Evolutionary conservation across 306 rosid genomes (phyloP).

Genomic region (Neltuma alba): DNA sequence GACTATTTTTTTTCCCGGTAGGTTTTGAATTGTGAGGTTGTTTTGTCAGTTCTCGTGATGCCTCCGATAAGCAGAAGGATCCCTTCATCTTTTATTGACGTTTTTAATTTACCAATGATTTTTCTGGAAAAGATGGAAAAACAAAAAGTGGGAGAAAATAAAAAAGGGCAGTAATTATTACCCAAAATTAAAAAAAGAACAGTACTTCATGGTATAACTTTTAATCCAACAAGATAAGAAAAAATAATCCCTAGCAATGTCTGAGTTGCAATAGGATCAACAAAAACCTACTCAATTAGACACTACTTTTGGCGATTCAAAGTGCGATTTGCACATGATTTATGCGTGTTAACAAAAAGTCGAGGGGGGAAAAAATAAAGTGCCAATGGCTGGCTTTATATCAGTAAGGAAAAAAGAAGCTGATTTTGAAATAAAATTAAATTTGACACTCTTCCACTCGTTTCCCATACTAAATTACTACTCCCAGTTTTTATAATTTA

Average conservation of each 20-base stretch:
- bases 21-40: background rate
- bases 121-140: background rate
- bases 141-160: background rate
- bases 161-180: too few relatives aligned
- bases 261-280: slow-evolving; percentile 19
- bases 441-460: background rate
- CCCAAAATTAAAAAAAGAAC: background rate
- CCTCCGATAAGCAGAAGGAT: background rate
- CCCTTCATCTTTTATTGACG: background rate
- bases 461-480: background rate
- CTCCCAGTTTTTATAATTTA: too few relatives aligned
- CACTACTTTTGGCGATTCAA: background rate
- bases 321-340: slow-evolving; percentile 3
- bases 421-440: background rate
- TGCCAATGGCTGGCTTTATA: too few relatives aligned
- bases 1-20: background rate
- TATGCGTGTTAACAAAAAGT: too few relatives aligned
- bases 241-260: background rate
- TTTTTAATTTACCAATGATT: background rate
- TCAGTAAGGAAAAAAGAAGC: too few relatives aligned
- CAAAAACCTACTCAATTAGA: background rate
- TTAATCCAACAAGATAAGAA: background rate
- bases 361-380: background rate
- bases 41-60: background rate
- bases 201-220: background rate